phyloP scores from a whole-genome alignment of 495 filamentous ascomycete species.

The Achaetomiella virescens region DNA sequence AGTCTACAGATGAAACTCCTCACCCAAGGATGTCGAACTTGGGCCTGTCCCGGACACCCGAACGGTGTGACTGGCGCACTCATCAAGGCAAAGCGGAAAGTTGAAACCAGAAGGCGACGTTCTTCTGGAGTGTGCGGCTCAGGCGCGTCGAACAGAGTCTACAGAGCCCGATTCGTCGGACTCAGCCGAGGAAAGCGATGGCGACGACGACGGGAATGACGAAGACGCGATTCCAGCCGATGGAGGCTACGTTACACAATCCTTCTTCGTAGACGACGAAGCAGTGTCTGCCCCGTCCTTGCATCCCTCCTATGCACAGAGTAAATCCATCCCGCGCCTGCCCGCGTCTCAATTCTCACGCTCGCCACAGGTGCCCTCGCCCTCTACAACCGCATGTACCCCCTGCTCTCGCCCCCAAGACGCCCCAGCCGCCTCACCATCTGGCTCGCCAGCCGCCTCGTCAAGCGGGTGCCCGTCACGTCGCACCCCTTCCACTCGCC shows the following conservation, averaged over 20 bases:
- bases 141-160: background rate
- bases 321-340: background rate
- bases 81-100: no score
- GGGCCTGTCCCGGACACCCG: no score
- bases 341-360: background rate
- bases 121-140: background rate
- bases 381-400: constrained; percentile 3
- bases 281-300: background rate
- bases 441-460: background rate
- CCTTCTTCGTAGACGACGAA: background rate
- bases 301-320: background rate
- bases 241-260: background rate
- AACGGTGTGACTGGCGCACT: no score
- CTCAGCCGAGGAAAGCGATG: background rate
- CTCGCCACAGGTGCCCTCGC: background rate
- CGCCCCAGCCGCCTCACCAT: no score
- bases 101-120: background rate
- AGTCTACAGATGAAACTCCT: no score
- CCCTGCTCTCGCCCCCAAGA: no score
- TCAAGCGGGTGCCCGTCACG: constrained; percentile 10
- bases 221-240: background rate
- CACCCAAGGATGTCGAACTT: no score
- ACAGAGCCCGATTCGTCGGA: background rate
- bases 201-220: background rate
- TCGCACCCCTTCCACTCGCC: background rate